Base-by-base conservation (phyloP, 78 protist species). In the Guillardia theta region DNA sequence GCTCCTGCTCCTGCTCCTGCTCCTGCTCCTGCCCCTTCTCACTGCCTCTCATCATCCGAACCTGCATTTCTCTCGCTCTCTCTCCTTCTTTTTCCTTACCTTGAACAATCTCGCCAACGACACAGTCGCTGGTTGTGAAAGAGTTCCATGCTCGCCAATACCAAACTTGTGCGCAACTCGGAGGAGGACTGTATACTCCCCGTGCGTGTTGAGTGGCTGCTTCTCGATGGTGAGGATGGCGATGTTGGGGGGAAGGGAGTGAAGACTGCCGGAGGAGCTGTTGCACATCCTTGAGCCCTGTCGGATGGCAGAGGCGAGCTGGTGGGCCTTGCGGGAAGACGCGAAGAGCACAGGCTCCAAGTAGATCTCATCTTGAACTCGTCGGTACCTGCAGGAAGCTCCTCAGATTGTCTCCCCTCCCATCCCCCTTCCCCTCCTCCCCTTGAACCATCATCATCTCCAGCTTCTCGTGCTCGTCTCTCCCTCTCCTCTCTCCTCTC, bases 91-190 rank as follows among this genome's bases (percentile, higher is more conserved):
- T 53, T 53, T 53, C 33, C 62, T 18, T 53, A 36, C 80, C 0
- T 27, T 15, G 90, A 78, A 78, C 37, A 78, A 36, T 27, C 24
- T 5, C 41, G 44, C 90, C 50, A 78, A 48, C 50, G 90, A 3
- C 48, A 78, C 90, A 3, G 5, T 30, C 33, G 24, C 90, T 8
- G 90, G 90, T 27, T 24, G 41, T 8, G 90, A 0, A 18, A 78
- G 50, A 4, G 18, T 5, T 10, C 18, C 45, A 48, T 78, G 53
- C 48, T 78, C 90, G 33, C 39, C 39, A 27, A 43, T n/a, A 10
- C 90, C 90, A 8, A 43, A 78, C 50, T n/a, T 78, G 90, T 70
- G 83, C 4, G 83, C 83, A 36, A 70, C 33, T 22, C 83, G 83
- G 21, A 70, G 83, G 46, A 70, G 6, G 8, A 70, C 83, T 24